Conservation (phyloP, 176 grass and related monocot genomes). For the Leersia perrieri region DNA sequence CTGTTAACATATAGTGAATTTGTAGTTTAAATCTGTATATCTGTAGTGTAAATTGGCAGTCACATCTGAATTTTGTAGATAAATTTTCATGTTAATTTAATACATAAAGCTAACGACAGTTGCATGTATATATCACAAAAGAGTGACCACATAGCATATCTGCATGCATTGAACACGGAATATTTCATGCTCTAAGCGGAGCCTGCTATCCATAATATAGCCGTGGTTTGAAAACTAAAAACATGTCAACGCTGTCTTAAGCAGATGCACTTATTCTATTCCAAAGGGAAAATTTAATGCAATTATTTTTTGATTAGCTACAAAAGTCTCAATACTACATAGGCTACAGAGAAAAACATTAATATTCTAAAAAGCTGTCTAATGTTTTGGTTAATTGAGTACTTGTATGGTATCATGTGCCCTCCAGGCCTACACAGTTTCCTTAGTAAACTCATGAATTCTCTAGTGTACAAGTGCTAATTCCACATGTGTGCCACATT, state of each 20-base stretch:
- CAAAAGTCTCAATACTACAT: background rate
- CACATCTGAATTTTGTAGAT: background rate
- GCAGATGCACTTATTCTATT: background rate
- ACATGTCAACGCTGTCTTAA: background rate
- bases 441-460: background rate
- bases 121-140: background rate
- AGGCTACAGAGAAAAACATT: background rate
- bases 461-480: background rate
- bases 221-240: background rate
- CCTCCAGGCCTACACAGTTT: background rate
- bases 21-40: background rate
- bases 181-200: background rate
- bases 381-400: background rate
- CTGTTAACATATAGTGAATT: background rate
- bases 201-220: background rate
- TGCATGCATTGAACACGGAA: background rate
- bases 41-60: background rate
- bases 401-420: background rate
- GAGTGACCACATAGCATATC: background rate
- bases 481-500: background rate
- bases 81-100: background rate
- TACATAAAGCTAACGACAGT: background rate
- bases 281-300: background rate
- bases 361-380: background rate
- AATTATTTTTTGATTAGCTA: background rate